Base-by-base conservation (phyloP, 805 yeast genomes). In the Wickerhamomyces subpelliculosus region DNA sequence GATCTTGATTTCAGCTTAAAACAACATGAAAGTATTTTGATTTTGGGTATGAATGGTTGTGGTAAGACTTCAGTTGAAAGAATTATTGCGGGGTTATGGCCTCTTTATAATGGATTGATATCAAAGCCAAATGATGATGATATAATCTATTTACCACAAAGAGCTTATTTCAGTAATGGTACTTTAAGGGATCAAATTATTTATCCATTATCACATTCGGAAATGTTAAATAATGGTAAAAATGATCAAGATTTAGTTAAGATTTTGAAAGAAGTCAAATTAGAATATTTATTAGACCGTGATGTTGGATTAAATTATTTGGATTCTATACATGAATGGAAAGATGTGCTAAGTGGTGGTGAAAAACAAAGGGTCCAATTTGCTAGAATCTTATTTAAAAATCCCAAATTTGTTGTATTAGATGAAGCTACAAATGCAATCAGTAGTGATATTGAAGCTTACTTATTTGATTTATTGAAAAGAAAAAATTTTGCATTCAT, bases 341-440 rank as follows among this genome's bases (percentile, higher is more conserved):
- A 80, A 52, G 94, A 84, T 55, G 82, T 88, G n/a, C 71, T 88
- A 46, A 82, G 93, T 60, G 97, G 97, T n/a, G 97, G 97, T 40
- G 97, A 88, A 58, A 81, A 86, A 61, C 97, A 88, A 65, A 76
- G 95, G 55, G 73, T 88, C 58, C 78, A 86, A 58, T 84, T 88
- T 65, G 96, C 97, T 0, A 71, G 96, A 49, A 74, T 88, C 3
- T 63, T 88, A 48, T 86, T 81, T 64, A 85, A 83, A 55, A 73
- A 74, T 38, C 95, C 95, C 34, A 72, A 74, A 55, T 85, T 85
- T 58, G 87, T 88, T 4, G 76, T 88, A 3, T 70, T 88, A 44
- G 97, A 88, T 61, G 97, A 88, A 61, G 84, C 94, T n/a, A 88
- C 97, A 4, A 85, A 87, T 55, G 96, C 97, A 1, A 88, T 88